phyloP scores from a whole-genome alignment of 805 yeast genomes.

The Teunomyces pallodes region DNA sequence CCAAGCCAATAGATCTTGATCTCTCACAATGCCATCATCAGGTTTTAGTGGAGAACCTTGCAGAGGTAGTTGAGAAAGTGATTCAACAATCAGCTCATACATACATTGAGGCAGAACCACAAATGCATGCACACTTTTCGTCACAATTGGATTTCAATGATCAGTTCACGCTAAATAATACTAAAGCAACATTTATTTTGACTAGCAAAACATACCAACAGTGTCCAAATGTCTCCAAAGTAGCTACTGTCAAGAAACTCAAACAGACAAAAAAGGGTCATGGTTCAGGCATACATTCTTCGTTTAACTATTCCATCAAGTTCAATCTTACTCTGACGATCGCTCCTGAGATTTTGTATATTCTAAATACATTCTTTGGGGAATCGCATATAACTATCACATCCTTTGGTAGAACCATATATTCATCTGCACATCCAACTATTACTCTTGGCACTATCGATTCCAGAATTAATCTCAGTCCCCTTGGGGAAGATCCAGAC shows the following conservation, averaged over 20 bases:
- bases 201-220: constrained; percentile 7
- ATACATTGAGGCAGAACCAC: neutral
- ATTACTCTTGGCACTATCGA: neutral
- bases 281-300: constrained; percentile 15
- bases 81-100: neutral
- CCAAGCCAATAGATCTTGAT: neutral
- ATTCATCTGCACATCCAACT: neutral
- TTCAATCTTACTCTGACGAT: constrained; percentile 1
- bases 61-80: constrained; percentile 9
- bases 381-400: constrained; percentile 1
- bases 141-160: neutral
- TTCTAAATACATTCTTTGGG: constrained; percentile 3
- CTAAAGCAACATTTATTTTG: constrained; percentile 3
- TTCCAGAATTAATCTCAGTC: neutral
- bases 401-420: neutral
- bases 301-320: constrained; percentile 9
- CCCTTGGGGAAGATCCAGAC: constrained; percentile 6
- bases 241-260: constrained; percentile 10
- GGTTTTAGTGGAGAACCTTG: neutral
- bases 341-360: constrained; percentile 4
- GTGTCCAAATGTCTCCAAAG: constrained; percentile 8
- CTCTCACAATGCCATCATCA: neutral
- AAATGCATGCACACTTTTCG: neutral
- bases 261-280: constrained; percentile 18
- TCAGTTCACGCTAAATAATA: constrained; percentile 1